Base-by-base conservation (phyloP, 1,284 basidiomycete genomes). In the Leccinum proximum region DNA sequence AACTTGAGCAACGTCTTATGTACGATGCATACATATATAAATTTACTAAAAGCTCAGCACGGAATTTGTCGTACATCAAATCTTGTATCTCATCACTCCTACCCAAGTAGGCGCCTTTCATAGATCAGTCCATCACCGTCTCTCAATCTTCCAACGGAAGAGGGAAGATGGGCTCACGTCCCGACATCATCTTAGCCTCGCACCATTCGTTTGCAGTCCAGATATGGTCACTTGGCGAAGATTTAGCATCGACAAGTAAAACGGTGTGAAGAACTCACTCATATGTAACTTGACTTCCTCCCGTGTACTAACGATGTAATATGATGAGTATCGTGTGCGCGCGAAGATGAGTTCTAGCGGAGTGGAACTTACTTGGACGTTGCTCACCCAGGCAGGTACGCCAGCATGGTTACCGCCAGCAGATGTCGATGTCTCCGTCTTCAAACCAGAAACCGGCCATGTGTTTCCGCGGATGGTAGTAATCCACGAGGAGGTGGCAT, bases 401-500 rank as follows among this genome's bases (percentile, higher is more conserved):
- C 66, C 67, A 5, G 65, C 57, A 16, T 69, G 74, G 4, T 35
- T 50, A 33, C 60, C 59, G 4, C 56, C 57, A n/a, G 68, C 62
- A 1, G 30, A 30, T 30, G 30, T 30, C 30, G 69, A 22, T 4
- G 62, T 40, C 26, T 64, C 53, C 8, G 66, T 62, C 7, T 61
- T 65, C 37, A 67, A 65, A 26, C 22, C 50, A 26, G 50, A 53
- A 35, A 74, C 58, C 5, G 73, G 71, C 70, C 72, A 75, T 2
- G 72, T 71, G 13, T 35, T 62, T 37, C 72, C 69, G 6, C 73
- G 74, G 13, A 76, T 67, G 5, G 66, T 58, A 1, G 60, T 60
- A 35, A 77, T 75, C 72, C 72, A 76, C 9, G 66, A 33, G 1
- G 74, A 65, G 0, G 22, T 42, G 1, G 64, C 74, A n/a, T 76